Conservation (phyloP, 176 grass and related monocot species). For the Alloteropsis semialata region DNA sequence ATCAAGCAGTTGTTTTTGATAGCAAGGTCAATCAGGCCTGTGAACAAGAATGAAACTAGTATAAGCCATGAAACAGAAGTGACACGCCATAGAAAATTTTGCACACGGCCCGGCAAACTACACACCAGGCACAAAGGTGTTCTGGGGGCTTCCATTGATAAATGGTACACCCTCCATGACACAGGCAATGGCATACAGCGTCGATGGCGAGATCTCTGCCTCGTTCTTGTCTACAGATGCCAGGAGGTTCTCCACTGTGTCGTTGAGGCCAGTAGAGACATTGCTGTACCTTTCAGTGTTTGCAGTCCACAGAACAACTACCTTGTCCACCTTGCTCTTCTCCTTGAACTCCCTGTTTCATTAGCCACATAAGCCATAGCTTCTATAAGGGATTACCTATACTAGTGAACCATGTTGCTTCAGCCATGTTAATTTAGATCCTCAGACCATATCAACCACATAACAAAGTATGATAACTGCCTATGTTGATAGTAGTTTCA, state of each 20-base stretch:
- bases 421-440: background rate
- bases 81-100: background rate
- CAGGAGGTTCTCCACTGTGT: slow-evolving; percentile 80
- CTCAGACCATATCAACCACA: background rate
- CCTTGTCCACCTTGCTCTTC: slow-evolving; percentile 84
- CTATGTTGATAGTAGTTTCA: background rate
- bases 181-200: slow-evolving; percentile 80
- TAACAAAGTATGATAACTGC: background rate
- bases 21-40: slow-evolving; percentile 92
- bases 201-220: slow-evolving; percentile 83
- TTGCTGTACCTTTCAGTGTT: slow-evolving; percentile 96
- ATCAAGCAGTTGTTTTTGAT: slow-evolving; percentile 86
- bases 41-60: slow-evolving; percentile 28
- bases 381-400: background rate
- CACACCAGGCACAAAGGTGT: slow-evolving; percentile 94
- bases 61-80: background rate
- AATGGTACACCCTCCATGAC: slow-evolving; percentile 84
- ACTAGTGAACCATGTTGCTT: background rate
- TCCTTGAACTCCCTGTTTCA: slow-evolving; percentile 93
- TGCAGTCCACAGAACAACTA: slow-evolving; percentile 95
- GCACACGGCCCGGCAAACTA: background rate
- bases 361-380: background rate
- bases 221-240: slow-evolving; percentile 74
- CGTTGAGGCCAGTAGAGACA: slow-evolving; percentile 75
- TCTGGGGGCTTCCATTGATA: slow-evolving; percentile 96